Evolutionary conservation across 2,329 filamentous ascomycete genomes (phyloP).

Genomic region (Monilinia laxa): DNA sequence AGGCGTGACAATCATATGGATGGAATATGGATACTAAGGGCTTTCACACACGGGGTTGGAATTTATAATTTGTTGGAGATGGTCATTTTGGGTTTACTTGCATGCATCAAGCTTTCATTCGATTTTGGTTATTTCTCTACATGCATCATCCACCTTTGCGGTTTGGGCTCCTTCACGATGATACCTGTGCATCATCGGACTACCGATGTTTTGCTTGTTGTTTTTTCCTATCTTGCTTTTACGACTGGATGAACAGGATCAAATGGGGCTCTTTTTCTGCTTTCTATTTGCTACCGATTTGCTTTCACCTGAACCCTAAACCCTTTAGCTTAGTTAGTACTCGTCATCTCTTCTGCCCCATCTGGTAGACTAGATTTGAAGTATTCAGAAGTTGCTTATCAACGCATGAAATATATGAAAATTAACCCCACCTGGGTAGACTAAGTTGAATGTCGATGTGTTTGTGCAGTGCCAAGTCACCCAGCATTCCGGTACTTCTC

Average conservation of each 20-base stretch:
- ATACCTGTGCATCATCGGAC: conserved; percentile 22
- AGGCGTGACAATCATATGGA: conserved; percentile 28
- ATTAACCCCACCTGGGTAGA: conserved; percentile 1
- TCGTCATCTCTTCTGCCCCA: conserved; percentile 6
- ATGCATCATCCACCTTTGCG: conserved; percentile 21
- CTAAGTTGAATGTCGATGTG: neutral
- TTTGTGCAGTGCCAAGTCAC: neutral
- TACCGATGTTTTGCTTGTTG: conserved; percentile 23
- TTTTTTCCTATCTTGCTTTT: conserved; percentile 19
- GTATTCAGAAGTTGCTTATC: conserved; percentile 20
- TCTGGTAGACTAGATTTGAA: conserved; percentile 8
- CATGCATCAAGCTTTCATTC: conserved; percentile 15
- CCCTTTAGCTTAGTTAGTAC: conserved; percentile 17
- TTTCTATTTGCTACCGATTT: conserved; percentile 9
- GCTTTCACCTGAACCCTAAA: conserved; percentile 8
- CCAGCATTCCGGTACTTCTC: neutral
- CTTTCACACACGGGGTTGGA: conserved; percentile 9
- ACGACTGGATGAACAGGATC: neutral
- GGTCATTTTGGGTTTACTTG: conserved; percentile 12
- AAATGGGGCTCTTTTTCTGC: conserved; percentile 11
- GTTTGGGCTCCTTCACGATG: conserved; percentile 18
- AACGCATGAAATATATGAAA: conserved; percentile 22
- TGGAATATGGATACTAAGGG: conserved; percentile 21
- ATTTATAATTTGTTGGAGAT: conserved; percentile 21
- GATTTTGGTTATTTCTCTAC: conserved; percentile 6